Conservation (phyloP, 148 eudicot species). For the Rhododendron molle region DNA sequence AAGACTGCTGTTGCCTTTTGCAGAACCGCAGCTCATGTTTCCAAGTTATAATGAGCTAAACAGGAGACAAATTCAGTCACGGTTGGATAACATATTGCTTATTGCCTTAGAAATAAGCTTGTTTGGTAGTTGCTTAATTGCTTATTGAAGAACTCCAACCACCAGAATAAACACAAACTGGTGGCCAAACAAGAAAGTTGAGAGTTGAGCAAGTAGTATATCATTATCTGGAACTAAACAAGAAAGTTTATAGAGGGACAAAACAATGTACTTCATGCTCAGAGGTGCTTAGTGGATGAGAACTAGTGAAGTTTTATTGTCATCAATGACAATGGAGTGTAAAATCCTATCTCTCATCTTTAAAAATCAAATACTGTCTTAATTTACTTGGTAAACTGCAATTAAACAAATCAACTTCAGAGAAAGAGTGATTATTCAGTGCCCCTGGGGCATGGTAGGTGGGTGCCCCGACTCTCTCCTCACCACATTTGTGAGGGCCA, state of each 20-base stretch:
- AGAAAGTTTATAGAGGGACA: neutral
- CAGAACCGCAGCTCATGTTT: constrained; percentile 42
- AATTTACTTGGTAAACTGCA: neutral
- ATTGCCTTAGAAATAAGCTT: neutral
- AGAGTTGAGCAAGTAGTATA: neutral
- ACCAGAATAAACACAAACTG: neutral
- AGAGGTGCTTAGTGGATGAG: neutral
- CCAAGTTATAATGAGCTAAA: constrained; percentile 46
- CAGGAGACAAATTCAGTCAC: neutral
- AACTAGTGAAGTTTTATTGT: neutral
- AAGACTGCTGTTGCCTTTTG: constrained; percentile 75
- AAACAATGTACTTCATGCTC: neutral
- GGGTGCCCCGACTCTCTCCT: neutral
- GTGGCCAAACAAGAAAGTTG: neutral
- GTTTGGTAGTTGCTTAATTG: neutral
- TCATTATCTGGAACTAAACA: too few species aligned
- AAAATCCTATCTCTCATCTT: too few species aligned
- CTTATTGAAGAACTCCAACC: neutral
- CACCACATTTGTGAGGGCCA: too few species aligned
- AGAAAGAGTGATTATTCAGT: too few species aligned
- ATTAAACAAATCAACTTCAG: neutral
- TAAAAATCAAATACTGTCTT: neutral
- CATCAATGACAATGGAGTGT: too few species aligned
- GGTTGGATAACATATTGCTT: neutral
- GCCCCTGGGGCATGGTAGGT: neutral